Percentiles rank a stretch among this genome's conserved stretches.
These are phyloP conservation scores for Tolypocladium cylindrosporum DNA, from an alignment of 2,329 filamentous ascomycete species.

Conservation along the genomic window DNA sequence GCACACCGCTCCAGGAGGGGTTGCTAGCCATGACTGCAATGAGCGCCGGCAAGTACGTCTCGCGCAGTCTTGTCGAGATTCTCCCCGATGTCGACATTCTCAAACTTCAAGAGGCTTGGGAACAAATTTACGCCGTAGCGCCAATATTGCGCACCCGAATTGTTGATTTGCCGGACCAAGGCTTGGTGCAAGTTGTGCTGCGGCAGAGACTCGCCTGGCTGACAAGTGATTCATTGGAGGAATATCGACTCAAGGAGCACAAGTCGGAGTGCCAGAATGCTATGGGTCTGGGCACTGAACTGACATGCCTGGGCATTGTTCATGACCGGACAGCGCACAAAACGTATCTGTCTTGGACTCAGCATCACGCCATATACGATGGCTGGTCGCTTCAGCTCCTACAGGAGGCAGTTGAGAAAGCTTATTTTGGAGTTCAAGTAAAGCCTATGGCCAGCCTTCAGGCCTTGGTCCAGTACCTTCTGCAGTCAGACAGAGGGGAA, in stretches of 20 bases:
- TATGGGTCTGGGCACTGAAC: background rate
- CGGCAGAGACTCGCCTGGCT: background rate
- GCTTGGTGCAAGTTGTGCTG: background rate
- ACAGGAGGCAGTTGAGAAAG: background rate
- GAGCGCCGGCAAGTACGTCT: background rate
- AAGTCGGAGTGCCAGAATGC: background rate
- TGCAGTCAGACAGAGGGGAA: background rate
- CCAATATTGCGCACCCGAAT: background rate
- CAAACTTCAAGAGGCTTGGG: background rate
- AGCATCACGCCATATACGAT: background rate
- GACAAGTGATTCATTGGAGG: background rate
- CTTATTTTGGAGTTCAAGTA: background rate
- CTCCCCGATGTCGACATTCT: background rate
- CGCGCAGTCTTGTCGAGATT: background rate
- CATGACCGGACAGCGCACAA: background rate
- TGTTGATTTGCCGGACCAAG: background rate
- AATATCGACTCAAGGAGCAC: background rate
- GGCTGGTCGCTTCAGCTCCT: background rate
- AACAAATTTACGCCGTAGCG: background rate
- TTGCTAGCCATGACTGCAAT: background rate
- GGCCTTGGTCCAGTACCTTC: background rate
- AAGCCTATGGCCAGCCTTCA: background rate
- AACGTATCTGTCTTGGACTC: background rate
- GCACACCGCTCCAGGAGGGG: background rate
- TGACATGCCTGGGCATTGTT: background rate